Percentiles rank a stretch among this genome's conserved stretches.
Conservation (phyloP, 202 grass and related monocot genomes). For the Schoenoplectus tabernaemontani region DNA sequence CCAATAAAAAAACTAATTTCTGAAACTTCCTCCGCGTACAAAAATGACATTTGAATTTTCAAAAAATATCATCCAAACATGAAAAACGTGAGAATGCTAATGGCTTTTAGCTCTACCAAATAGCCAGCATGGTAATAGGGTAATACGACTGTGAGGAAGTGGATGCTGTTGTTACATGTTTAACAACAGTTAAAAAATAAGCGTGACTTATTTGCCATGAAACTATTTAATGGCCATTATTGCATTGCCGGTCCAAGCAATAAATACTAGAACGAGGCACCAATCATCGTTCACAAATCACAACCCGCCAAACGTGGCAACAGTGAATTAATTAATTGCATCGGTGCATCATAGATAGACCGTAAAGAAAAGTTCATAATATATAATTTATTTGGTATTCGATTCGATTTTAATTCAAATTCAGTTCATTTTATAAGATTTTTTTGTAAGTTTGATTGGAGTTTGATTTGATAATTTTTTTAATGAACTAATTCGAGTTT, state of each 20-base stretch:
- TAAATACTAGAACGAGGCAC: conserved; percentile 1
- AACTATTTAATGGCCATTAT: not conserved
- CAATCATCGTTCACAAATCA: not conserved
- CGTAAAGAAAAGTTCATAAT: no score
- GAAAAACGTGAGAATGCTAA: not conserved
- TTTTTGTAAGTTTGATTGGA: no score
- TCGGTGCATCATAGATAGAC: no score
- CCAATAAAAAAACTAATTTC: not conserved
- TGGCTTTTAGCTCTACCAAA: not conserved
- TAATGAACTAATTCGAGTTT: no score
- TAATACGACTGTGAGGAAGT: not conserved
- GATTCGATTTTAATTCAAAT: no score
- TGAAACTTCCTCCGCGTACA: not conserved
- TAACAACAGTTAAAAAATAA: not conserved
- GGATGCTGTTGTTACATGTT: not conserved
- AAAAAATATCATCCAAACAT: not conserved
- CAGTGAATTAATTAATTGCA: conserved; percentile 3
- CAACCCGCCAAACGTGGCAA: conserved; percentile 1
- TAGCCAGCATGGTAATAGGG: not conserved
- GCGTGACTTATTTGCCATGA: conserved; percentile 8
- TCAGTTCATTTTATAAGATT: no score
- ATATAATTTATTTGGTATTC: no score
- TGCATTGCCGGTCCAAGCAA: not conserved
- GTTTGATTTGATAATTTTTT: no score
- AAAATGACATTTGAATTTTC: not conserved